Conservation (phyloP, 1,284 basidiomycete species). For the Phylloboletellus chloephorus region DNA sequence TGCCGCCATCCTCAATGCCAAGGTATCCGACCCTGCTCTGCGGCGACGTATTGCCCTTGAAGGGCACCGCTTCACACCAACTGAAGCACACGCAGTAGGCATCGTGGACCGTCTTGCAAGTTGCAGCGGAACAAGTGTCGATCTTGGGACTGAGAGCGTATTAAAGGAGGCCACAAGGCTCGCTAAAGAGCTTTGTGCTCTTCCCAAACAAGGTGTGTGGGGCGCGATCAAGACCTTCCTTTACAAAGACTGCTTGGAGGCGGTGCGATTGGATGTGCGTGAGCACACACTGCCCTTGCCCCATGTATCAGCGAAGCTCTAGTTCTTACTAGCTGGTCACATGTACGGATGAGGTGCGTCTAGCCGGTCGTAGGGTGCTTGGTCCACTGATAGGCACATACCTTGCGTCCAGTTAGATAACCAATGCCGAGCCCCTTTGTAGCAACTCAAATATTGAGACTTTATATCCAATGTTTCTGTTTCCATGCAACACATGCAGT, state of each 20-base stretch:
- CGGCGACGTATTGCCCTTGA: slow-evolving; percentile 78
- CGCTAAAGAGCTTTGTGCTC: slow-evolving; percentile 44
- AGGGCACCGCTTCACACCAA: slow-evolving; percentile 76
- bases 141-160: slow-evolving; percentile 48
- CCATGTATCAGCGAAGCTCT: slow-evolving; percentile 34
- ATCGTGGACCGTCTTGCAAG: slow-evolving; percentile 70
- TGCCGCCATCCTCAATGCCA: slow-evolving; percentile 59
- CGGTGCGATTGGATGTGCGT: slow-evolving; percentile 34
- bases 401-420: not conserved
- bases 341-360: slow-evolving; percentile 10
- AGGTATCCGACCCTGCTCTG: slow-evolving; percentile 56
- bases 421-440: slow-evolving; percentile 1
- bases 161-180: slow-evolving; percentile 56
- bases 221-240: slow-evolving; percentile 57
- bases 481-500: slow-evolving; percentile 14
- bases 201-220: slow-evolving; percentile 56
- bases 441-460: slow-evolving; percentile 5
- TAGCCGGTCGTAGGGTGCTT: not conserved
- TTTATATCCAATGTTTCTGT: slow-evolving; percentile 9
- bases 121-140: slow-evolving; percentile 35
- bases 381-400: slow-evolving; percentile 7
- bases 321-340: slow-evolving; percentile 9
- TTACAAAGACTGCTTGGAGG: slow-evolving; percentile 43
- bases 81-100: slow-evolving; percentile 63
- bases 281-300: slow-evolving; percentile 9